Evolutionary conservation across 163 green algal genomes (phyloP).

Genomic region (Chloroidium sp.): DNA sequence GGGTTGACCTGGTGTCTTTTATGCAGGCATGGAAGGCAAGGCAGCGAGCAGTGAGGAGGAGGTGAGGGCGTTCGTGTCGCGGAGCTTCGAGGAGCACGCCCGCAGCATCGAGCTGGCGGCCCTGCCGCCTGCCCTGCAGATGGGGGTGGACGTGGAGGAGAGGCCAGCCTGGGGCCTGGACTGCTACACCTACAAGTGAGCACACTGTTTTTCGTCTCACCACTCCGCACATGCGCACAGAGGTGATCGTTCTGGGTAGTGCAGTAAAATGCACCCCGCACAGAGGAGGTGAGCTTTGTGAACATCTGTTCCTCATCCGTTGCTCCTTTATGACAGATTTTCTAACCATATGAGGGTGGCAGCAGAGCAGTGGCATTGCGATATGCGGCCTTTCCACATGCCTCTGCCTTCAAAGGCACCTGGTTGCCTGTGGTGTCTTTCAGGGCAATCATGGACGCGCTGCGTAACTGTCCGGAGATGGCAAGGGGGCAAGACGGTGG

Average conservation of each 20-base stretch:
- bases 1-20: no score
- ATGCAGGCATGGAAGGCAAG: no score
- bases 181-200: constrained; percentile 58
- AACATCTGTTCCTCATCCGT: no score
- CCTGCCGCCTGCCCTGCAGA: constrained; percentile 23
- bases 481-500: not conserved
- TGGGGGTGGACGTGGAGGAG: constrained; percentile 56
- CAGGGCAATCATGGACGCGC: not conserved
- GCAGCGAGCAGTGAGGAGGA: not conserved
- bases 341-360: no score
- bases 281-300: no score
- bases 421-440: not conserved
- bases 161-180: constrained; percentile 72
- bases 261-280: no score
- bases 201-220: not conserved
- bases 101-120: constrained; percentile 23
- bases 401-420: no score
- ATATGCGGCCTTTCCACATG: no score
- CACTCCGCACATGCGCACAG: no score
- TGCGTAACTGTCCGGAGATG: not conserved
- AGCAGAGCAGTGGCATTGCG: no score
- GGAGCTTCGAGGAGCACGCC: constrained; percentile 19
- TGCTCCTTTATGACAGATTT: no score
- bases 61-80: not conserved
- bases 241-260: no score